A percentile compares a stretch with the other conserved stretches of the same genome.
These are phyloP conservation scores for Asterella californica DNA, from an alignment of 225 moss, liverwort and hornwort genomes.

Conservation along the genomic window DNA sequence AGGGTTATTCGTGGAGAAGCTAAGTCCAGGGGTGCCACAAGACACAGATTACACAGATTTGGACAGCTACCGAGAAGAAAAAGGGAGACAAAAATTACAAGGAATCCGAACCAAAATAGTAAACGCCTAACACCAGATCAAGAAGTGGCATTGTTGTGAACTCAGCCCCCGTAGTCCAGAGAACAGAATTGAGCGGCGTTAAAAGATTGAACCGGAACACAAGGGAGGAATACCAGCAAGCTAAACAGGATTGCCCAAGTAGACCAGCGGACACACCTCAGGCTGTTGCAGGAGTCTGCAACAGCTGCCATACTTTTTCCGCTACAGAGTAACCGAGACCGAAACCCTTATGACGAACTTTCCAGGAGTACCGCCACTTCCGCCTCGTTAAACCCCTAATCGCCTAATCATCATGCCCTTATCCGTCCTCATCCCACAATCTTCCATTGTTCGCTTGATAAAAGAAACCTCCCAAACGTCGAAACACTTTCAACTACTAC, in stretches of 20 bases:
- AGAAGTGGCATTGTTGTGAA: background rate
- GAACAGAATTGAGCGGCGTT: background rate
- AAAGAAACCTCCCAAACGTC: background rate
- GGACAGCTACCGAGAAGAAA: background rate
- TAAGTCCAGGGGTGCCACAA: background rate
- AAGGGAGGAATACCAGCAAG: background rate
- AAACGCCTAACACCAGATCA: background rate
- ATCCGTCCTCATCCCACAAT: background rate
- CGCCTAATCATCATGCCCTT: background rate
- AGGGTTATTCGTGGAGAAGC: background rate
- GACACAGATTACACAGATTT: background rate
- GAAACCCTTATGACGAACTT: background rate
- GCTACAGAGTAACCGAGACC: background rate
- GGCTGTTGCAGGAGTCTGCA: conserved; percentile 2
- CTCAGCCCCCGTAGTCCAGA: background rate
- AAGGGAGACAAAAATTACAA: background rate
- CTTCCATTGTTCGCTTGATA: background rate
- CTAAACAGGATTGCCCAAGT: background rate
- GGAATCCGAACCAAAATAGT: background rate
- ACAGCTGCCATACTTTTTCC: conserved; percentile 12
- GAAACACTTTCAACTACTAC: background rate
- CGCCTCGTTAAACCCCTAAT: conserved; percentile 9
- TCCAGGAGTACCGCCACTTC: background rate
- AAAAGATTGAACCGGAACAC: background rate
- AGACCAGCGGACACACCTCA: conserved; percentile 16